Evolutionary conservation across 768 basidiomycete genomes (phyloP), one percentile per base, ranked within the genome.

Genomic region (Boletus tomentosulus): DNA sequence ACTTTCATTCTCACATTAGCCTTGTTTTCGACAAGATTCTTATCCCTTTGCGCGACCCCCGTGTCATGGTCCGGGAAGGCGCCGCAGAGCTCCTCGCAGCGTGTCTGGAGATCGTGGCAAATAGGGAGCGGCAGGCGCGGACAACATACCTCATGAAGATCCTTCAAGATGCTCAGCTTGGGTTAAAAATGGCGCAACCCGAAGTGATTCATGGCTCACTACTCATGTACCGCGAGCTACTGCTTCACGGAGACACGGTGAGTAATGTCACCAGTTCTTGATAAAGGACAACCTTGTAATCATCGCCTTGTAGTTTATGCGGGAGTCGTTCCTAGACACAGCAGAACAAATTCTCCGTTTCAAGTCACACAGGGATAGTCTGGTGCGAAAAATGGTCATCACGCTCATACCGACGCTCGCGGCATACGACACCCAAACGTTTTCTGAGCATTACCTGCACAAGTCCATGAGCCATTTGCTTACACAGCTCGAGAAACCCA

Each of bases 161-260:
- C n/a, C 80, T 95, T 30, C 82, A 86, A 51, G 94, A 98, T 63
- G 92, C 94, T 4, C 88, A 92, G 63, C 75, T 78, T 46, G 88
- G 96, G 15, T 72, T 94, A 52, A 91, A 88, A 68, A 84, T 82
- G 63, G 78, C 78, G 6, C 85, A 87, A 54, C 86, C 90, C 6
- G 97, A 98, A 69, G 78, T 91, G 25, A 91, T 98, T 35, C 93
- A 98, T 59, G 97, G 95, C 2, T 93, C 91, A 11, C 64, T 99
- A 35, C 78, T 98, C 53, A 94, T 94, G 12, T 92, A 93, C 71
- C 86, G 92, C 46, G 91, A 95, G 66, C 76, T 99, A 25, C 73
- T 99, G 22, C 78, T 95, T 47, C 91, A 95, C 66, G 94, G 92
- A n/a, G 91, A 92, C 59, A 90, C 93, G 84, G 95, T 94, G 56